Evolutionary conservation across 139 green algal genomes (phyloP).

Genomic region (Coccomyxa sp.): DNA sequence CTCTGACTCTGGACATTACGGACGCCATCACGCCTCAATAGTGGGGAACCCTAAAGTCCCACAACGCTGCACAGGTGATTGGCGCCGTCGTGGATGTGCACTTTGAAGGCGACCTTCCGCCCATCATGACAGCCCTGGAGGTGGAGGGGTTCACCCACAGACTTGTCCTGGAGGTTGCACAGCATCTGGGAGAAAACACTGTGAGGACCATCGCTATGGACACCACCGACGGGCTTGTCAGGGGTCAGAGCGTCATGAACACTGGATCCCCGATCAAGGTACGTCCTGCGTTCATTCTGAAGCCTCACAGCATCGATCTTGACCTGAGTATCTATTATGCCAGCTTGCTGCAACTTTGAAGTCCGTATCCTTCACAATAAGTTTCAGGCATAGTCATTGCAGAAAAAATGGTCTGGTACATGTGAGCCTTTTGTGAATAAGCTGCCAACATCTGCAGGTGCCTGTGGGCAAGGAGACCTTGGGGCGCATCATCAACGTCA

Average conservation of each 20-base stretch:
- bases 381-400: too few relatives aligned
- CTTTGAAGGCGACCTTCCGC: slow-evolving; percentile 91
- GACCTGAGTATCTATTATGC: too few relatives aligned
- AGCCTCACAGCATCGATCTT: too few relatives aligned
- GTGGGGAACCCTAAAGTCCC: not conserved
- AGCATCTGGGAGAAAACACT: slow-evolving; percentile 97
- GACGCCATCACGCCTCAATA: not conserved
- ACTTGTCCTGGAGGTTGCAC: slow-evolving; percentile 96
- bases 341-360: not conserved
- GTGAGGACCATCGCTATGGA: slow-evolving; percentile 99
- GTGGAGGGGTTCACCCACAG: slow-evolving; percentile 80
- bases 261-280: slow-evolving; percentile 94
- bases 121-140: slow-evolving; percentile 89
- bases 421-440: too few relatives aligned
- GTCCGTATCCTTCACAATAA: too few relatives aligned
- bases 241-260: slow-evolving; percentile 89
- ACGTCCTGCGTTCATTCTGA: too few relatives aligned
- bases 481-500: slow-evolving; percentile 99
- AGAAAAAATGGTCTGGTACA: too few relatives aligned
- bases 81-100: slow-evolving; percentile 97
- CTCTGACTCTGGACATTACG: not conserved
- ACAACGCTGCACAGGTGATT: slow-evolving; percentile 75
- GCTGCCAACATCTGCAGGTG: slow-evolving; percentile 52
- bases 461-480: slow-evolving; percentile 94
- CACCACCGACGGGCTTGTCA: slow-evolving; percentile 91